These are phyloP conservation scores for Pythium aquatile DNA, from an alignment of 352 stramenopile species.

Conservation along the genomic window DNA sequence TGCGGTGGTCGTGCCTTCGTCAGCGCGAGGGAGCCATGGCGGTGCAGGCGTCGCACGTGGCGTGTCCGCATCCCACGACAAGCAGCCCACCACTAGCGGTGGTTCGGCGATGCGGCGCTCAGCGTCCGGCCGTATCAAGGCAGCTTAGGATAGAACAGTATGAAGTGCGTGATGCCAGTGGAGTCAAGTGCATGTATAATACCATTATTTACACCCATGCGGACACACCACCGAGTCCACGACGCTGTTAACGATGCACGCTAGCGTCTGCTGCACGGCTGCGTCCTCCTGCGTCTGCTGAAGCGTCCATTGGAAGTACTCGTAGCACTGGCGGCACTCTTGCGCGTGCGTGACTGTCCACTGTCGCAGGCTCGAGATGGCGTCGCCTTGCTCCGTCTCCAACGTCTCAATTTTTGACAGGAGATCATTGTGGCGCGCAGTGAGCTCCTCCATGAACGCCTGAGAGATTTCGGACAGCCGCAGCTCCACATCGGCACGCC, in stretches of 20 bases:
- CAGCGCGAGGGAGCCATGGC: neutral
- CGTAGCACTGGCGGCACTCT: conserved; percentile 53
- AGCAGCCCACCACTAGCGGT: neutral
- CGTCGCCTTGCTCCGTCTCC: conserved; percentile 12
- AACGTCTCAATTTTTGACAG: conserved; percentile 18
- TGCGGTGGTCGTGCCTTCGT: conserved; percentile 7
- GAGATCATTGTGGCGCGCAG: conserved; percentile 20
- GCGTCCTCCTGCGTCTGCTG: conserved; percentile 31
- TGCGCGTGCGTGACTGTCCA: conserved; percentile 45
- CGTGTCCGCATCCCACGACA: neutral
- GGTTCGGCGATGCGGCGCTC: conserved; percentile 23
- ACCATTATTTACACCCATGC: conserved; percentile 6
- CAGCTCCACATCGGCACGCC: neutral
- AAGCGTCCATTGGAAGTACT: conserved; percentile 49
- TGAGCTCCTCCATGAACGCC: conserved; percentile 21
- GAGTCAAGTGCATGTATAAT: conserved; percentile 2
- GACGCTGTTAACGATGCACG: conserved; percentile 14
- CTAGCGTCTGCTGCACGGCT: conserved; percentile 23
- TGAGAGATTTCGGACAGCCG: conserved; percentile 5
- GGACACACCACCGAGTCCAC: neutral
- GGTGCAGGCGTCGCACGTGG: neutral
- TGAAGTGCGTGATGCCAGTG: neutral
- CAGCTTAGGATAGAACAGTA: conserved; percentile 8
- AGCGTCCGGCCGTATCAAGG: conserved; percentile 28
- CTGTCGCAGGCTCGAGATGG: conserved; percentile 32